phyloP scores from a whole-genome alignment of 2,329 filamentous ascomycete genomes.

The Epichloe uncinata region DNA sequence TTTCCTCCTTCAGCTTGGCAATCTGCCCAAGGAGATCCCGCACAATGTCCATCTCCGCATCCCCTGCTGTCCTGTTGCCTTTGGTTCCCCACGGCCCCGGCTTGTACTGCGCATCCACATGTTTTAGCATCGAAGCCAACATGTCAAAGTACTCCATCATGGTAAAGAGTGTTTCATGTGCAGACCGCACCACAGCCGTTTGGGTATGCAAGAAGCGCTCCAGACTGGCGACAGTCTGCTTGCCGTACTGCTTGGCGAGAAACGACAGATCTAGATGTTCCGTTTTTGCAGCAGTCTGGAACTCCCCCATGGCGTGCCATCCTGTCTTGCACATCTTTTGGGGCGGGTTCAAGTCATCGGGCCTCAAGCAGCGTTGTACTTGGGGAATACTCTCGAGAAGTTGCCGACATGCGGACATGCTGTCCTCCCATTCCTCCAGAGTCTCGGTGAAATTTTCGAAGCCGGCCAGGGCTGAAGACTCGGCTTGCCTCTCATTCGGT shows the following conservation, averaged over 20 bases:
- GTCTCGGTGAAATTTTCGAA: neutral
- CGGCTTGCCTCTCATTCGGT: neutral
- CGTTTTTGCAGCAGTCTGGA: neutral
- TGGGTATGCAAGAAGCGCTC: neutral
- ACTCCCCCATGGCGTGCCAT: neutral
- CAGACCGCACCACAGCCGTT: neutral
- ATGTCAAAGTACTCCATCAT: neutral
- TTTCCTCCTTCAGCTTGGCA: neutral
- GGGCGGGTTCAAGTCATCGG: neutral
- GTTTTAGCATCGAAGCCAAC: neutral
- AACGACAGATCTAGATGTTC: neutral
- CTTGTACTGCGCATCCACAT: neutral
- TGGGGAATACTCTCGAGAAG: neutral
- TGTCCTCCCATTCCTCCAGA: neutral
- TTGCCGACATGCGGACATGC: neutral
- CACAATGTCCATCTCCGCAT: neutral
- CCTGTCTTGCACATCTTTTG: neutral
- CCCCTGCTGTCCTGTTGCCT: neutral
- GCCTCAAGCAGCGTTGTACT: neutral
- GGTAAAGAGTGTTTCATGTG: neutral
- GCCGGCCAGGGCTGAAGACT: neutral
- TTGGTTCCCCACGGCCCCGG: neutral
- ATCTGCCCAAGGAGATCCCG: neutral
- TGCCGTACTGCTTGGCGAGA: neutral
- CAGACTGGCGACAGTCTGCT: neutral